A percentile compares a stretch with the other conserved stretches of the same genome.
Conservation (phyloP, 805 yeast species). For the Candida sphagnicola region DNA sequence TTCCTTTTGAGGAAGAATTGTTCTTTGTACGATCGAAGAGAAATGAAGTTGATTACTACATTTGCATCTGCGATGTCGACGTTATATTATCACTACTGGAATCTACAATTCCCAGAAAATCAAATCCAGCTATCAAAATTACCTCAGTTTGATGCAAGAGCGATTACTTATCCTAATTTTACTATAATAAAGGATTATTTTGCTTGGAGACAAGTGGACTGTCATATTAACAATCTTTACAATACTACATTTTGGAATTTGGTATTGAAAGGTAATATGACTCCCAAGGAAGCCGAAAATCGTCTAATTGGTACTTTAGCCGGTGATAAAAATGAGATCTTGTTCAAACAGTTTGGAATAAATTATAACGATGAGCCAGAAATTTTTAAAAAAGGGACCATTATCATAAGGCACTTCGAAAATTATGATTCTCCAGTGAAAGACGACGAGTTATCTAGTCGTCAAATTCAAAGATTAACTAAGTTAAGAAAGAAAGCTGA, state of each 20-base stretch:
- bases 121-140: constrained; percentile 49
- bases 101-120: constrained; percentile 43
- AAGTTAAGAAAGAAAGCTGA: constrained; percentile 48
- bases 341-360: constrained; percentile 72
- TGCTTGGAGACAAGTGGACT: constrained; percentile 94
- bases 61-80: constrained; percentile 82
- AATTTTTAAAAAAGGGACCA: constrained; percentile 81
- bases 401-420: constrained; percentile 48
- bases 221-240: constrained; percentile 91
- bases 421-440: constrained; percentile 9
- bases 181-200: constrained; percentile 71
- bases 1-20: constrained; percentile 67
- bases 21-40: constrained; percentile 77
- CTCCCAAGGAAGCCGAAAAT: constrained; percentile 79
- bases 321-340: constrained; percentile 82
- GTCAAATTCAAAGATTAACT: constrained; percentile 49
- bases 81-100: constrained; percentile 69
- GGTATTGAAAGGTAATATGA: constrained; percentile 56
- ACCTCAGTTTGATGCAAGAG: constrained; percentile 90
- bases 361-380: constrained; percentile 92
- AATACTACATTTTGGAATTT: constrained; percentile 91
- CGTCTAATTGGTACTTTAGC: constrained; percentile 73
- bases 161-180: constrained; percentile 74
- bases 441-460: constrained; percentile 14
- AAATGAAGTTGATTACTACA: constrained; percentile 73